Conservation (phyloP, 1,284 basidiomycete genomes). For the Apiotrichum domesticum region DNA sequence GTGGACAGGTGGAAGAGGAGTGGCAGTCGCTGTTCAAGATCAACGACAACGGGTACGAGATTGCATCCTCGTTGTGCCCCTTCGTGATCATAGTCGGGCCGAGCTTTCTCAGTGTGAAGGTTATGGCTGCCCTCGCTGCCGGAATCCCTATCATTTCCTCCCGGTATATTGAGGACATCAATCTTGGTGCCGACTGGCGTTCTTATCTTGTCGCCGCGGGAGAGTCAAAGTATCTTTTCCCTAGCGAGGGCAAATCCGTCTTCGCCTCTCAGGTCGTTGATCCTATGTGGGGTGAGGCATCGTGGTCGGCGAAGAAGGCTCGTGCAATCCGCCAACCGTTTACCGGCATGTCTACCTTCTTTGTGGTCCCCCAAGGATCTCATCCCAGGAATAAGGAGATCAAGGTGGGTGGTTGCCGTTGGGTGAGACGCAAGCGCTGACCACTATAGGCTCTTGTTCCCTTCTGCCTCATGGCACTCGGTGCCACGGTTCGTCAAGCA, state of each 20-base stretch:
- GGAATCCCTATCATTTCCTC: constrained; percentile 75
- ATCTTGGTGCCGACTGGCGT: constrained; percentile 56
- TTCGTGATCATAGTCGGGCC: constrained; percentile 66
- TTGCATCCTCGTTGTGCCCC: constrained; percentile 32
- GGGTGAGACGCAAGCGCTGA: background rate
- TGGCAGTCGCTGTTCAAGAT: constrained; percentile 58
- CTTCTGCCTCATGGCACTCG: constrained; percentile 64
- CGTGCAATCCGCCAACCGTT: constrained; percentile 48
- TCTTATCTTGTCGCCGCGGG: constrained; percentile 64
- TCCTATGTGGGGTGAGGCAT: constrained; percentile 58
- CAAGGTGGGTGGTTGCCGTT: constrained; percentile 19
- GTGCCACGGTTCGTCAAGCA: constrained; percentile 56
- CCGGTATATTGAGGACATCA: constrained; percentile 55
- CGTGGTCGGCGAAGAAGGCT: constrained; percentile 47
- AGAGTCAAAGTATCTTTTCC: constrained; percentile 50
- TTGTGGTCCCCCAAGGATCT: constrained; percentile 20
- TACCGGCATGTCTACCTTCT: constrained; percentile 26
- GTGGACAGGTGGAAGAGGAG: constrained; percentile 60
- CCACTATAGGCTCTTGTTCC: constrained; percentile 52
- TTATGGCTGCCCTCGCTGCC: constrained; percentile 69
- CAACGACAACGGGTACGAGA: constrained; percentile 1
- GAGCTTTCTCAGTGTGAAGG: constrained; percentile 66
- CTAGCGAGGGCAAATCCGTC: constrained; percentile 30
- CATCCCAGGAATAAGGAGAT: constrained; percentile 11
- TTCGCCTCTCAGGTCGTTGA: constrained; percentile 64